Conservation (phyloP, 768 basidiomycete species). For the Tulasnella calospora region DNA sequence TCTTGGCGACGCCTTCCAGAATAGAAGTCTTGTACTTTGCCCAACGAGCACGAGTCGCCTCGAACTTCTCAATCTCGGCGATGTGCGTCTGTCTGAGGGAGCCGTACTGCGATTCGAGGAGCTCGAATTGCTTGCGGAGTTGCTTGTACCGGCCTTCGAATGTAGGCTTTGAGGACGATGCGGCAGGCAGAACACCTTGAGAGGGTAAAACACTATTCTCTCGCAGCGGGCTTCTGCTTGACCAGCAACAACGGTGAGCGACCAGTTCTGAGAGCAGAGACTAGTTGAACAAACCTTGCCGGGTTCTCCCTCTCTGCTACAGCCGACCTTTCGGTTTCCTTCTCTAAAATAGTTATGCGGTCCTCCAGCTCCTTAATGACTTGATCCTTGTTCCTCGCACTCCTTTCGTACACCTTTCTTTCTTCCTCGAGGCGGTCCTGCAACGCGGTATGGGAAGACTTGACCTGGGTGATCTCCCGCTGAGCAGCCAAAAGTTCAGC, state of each 20-base stretch:
- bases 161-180: neutral
- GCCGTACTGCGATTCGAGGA: conserved; percentile 6
- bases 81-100: neutral
- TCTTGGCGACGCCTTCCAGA: neutral
- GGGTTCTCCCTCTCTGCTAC: neutral
- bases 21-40: conserved; percentile 9
- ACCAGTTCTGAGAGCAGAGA: neutral
- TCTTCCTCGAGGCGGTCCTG: conserved; percentile 9
- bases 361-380: conserved; percentile 16
- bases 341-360: neutral
- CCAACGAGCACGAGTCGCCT: neutral
- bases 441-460: neutral
- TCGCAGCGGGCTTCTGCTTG: neutral
- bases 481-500: neutral
- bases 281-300: neutral
- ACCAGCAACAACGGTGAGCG: neutral
- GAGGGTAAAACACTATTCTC: neutral
- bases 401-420: conserved; percentile 14
- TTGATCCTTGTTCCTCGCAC: neutral
- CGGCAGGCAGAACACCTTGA: neutral
- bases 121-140: neutral
- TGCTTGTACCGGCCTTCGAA: conserved; percentile 14
- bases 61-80: neutral
- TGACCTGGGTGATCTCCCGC: neutral
- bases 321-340: neutral